These are phyloP conservation scores for Hypocreales sp. DNA, from an alignment of 2,329 filamentous ascomycete species.

Conservation along the genomic window DNA sequence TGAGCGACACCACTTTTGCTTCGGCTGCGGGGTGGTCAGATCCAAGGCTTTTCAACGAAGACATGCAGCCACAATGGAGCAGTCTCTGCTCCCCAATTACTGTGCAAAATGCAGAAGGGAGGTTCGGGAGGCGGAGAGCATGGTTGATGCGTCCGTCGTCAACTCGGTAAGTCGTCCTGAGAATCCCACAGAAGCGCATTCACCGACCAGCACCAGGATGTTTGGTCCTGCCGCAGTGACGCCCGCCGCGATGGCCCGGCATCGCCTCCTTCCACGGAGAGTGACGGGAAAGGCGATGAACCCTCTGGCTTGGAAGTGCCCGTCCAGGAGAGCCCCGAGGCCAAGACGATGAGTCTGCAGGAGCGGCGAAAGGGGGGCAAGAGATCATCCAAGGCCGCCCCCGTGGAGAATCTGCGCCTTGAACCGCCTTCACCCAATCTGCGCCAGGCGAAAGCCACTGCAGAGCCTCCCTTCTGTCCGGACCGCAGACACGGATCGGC, in stretches of 20 bases:
- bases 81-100: slow-evolving; percentile 16
- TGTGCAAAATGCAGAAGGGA: slow-evolving; percentile 13
- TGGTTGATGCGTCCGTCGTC: slow-evolving; percentile 12
- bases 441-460: slow-evolving; percentile 2
- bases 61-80: slow-evolving; percentile 9
- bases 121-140: slow-evolving; percentile 8
- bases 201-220: background rate
- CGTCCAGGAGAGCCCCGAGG: too few relatives aligned
- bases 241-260: too few relatives aligned
- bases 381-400: background rate
- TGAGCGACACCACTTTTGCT: slow-evolving; percentile 23
- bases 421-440: background rate
- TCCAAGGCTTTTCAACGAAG: slow-evolving; percentile 10
- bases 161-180: slow-evolving; percentile 8
- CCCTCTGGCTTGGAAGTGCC: too few relatives aligned
- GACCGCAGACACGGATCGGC: slow-evolving; percentile 11
- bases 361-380: slow-evolving; percentile 1
- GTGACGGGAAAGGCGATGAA: too few relatives aligned
- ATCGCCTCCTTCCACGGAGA: too few relatives aligned
- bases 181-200: background rate
- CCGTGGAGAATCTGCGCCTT: background rate
- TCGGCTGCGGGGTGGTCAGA: slow-evolving; percentile 11
- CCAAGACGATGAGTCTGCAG: background rate
- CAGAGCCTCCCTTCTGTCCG: slow-evolving; percentile 7
- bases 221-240: background rate